phyloP scores from a whole-genome alignment of 2,329 filamentous ascomycete genomes.

The Nectriaceae sp. region DNA sequence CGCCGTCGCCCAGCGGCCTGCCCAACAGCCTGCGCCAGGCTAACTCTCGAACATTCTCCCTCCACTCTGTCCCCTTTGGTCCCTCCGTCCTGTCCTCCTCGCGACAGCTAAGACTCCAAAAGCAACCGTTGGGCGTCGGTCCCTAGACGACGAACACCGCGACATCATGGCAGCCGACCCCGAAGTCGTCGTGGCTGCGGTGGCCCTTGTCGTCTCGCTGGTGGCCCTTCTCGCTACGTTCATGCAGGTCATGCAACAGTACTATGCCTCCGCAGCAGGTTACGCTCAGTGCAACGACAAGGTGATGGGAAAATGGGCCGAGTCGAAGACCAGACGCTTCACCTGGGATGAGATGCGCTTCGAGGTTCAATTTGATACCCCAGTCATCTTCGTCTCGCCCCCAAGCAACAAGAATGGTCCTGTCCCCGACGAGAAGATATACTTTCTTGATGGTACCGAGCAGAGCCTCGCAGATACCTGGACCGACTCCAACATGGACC shows the following conservation, averaged over 20 bases:
- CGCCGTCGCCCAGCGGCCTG: background rate
- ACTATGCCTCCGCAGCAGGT: slow-evolving; percentile 51
- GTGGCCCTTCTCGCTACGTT: slow-evolving; percentile 47
- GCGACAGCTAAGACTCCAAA: background rate
- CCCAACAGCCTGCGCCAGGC: background rate
- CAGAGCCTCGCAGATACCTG: slow-evolving; percentile 39
- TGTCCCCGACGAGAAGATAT: slow-evolving; percentile 32
- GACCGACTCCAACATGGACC: slow-evolving; percentile 34
- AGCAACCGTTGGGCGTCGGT: background rate
- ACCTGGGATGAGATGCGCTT: slow-evolving; percentile 48
- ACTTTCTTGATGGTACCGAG: slow-evolving; percentile 40
- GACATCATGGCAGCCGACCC: slow-evolving; percentile 23
- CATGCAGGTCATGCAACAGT: slow-evolving; percentile 53
- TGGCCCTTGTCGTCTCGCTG: slow-evolving; percentile 49
- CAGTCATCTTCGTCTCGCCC: slow-evolving; percentile 52
- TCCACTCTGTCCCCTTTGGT: background rate
- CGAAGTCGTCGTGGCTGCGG: slow-evolving; percentile 42
- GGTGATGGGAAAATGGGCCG: slow-evolving; percentile 50
- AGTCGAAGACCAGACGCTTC: slow-evolving; percentile 42
- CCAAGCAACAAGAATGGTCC: slow-evolving; percentile 43
- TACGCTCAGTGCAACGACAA: slow-evolving; percentile 50
- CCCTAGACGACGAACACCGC: background rate
- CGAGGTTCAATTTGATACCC: slow-evolving; percentile 50
- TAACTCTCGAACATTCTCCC: background rate
- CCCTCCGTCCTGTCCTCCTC: too few relatives aligned